Percentiles rank a stretch among this genome's conserved stretches.
Conservation (phyloP, 2,329 filamentous ascomycete species). For the Stachybotrys elegans region DNA sequence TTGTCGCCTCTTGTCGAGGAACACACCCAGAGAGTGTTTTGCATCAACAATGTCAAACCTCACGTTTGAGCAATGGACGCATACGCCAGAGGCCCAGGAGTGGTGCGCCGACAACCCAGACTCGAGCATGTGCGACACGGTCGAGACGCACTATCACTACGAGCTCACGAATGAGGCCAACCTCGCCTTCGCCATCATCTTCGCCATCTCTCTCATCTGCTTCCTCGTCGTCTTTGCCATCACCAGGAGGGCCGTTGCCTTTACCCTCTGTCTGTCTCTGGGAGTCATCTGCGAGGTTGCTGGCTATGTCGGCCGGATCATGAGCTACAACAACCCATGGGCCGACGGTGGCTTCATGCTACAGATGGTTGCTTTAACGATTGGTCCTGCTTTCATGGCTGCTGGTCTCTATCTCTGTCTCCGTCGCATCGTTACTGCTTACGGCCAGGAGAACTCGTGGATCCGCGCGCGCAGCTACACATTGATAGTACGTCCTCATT, state of each 20-base stretch:
- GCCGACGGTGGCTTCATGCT: constrained; percentile 42
- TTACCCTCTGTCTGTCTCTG: constrained; percentile 46
- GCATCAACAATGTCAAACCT: too few relatives aligned
- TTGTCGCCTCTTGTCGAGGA: too few relatives aligned
- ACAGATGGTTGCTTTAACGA: constrained; percentile 57
- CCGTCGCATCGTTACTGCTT: constrained; percentile 40
- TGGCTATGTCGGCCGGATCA: constrained; percentile 54
- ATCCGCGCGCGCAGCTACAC: constrained; percentile 43
- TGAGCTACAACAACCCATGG: constrained; percentile 50
- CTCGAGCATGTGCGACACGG: constrained; percentile 21
- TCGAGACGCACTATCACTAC: constrained; percentile 44
- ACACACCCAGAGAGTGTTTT: too few relatives aligned
- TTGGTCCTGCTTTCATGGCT: constrained; percentile 60
- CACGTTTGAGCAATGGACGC: not conserved
- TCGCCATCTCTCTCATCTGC: constrained; percentile 36
- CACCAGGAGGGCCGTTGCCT: constrained; percentile 43
- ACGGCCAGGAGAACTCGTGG: constrained; percentile 43
- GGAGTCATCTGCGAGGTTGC: constrained; percentile 52
- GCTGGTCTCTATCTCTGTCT: constrained; percentile 61
- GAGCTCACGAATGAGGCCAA: constrained; percentile 46
- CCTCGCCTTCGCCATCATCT: constrained; percentile 44
- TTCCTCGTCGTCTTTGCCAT: constrained; percentile 35
- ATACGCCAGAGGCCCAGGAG: not conserved
- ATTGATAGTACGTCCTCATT: constrained; percentile 39
- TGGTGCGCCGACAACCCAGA: constrained; percentile 24